These are phyloP conservation scores for Ramaria rubella DNA, from an alignment of 768 basidiomycete genomes.

Conservation along the genomic window DNA sequence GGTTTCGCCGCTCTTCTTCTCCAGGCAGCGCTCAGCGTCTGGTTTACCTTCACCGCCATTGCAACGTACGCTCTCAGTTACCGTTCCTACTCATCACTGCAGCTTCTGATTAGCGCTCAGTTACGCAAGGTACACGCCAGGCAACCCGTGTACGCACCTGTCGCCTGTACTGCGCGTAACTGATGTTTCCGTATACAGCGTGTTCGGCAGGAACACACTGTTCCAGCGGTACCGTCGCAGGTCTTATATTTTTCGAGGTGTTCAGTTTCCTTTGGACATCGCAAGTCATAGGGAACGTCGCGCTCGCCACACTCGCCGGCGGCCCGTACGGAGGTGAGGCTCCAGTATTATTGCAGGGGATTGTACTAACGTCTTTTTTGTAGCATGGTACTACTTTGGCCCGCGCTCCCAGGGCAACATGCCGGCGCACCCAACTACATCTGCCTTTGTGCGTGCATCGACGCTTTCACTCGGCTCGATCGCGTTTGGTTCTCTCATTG, in stretches of 20 bases:
- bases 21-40: conserved; percentile 68
- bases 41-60: conserved; percentile 72
- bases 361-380: conserved; percentile 11
- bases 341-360: too few species aligned
- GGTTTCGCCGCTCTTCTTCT: conserved; percentile 63
- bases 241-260: conserved; percentile 68
- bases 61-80: conserved; percentile 51
- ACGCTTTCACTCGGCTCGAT: conserved; percentile 79
- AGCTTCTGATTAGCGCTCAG: conserved; percentile 14
- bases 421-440: conserved; percentile 65
- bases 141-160: too few species aligned
- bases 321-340: conserved; percentile 57
- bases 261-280: conserved; percentile 87
- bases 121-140: conserved; percentile 66
- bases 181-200: conserved; percentile 26
- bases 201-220: conserved; percentile 48
- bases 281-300: conserved; percentile 73
- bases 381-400: conserved; percentile 78
- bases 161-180: too few species aligned
- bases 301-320: conserved; percentile 73
- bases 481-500: conserved; percentile 78
- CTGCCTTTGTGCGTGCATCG: conserved; percentile 67
- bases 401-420: conserved; percentile 58
- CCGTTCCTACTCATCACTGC: neutral
- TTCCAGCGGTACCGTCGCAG: conserved; percentile 69